These are phyloP conservation scores for Salix brachista DNA, from an alignment of 345 rosid genomes.

Conservation along the genomic window DNA sequence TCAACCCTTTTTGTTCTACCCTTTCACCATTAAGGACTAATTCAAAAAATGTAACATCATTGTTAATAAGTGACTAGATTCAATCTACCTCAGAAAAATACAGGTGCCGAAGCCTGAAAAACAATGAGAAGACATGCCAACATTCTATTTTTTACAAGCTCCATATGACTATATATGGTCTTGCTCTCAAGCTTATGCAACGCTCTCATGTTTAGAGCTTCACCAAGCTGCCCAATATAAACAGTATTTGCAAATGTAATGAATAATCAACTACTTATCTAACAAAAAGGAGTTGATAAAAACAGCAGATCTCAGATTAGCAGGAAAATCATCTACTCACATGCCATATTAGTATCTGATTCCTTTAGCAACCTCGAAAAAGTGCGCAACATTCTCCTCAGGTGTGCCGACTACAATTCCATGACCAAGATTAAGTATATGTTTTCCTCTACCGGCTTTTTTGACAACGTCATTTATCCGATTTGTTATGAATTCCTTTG, in stretches of 20 bases:
- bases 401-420: slow-evolving; percentile 94
- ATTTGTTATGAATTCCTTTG: slow-evolving; percentile 75
- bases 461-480: slow-evolving; percentile 81
- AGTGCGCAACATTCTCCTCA: slow-evolving; percentile 92
- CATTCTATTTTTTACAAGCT: neutral
- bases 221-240: neutral
- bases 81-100: neutral
- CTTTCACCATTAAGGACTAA: too few relatives aligned
- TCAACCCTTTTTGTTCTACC: too few relatives aligned
- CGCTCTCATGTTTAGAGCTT: neutral
- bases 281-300: neutral
- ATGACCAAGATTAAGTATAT: slow-evolving; percentile 88
- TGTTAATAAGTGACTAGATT: too few relatives aligned
- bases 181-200: neutral
- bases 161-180: neutral
- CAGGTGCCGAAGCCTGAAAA: neutral
- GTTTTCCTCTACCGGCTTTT: slow-evolving; percentile 88
- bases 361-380: slow-evolving; percentile 79
- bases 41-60: too few relatives aligned
- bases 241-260: neutral
- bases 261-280: neutral
- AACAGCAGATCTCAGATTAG: slow-evolving; percentile 13
- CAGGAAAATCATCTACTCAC: neutral
- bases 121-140: neutral
- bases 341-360: slow-evolving; percentile 50